Evolutionary conservation across 176 grass and related monocot genomes (phyloP).

Genomic region (Phragmites australis): DNA sequence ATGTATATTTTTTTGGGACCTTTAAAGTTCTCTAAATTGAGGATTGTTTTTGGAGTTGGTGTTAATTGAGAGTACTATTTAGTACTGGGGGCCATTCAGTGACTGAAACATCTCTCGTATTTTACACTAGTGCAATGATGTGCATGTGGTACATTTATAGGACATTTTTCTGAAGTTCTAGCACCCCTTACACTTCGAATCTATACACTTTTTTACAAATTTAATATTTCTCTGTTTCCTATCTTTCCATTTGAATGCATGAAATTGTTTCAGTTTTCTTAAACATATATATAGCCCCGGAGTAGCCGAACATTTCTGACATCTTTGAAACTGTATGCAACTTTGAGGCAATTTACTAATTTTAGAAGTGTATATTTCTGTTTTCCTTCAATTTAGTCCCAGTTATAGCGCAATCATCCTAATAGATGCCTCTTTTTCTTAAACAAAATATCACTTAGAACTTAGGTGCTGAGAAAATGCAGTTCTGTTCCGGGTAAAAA

Average conservation of each 20-base stretch:
- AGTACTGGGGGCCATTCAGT: conserved; percentile 21
- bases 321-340: no score
- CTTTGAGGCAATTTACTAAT: no score
- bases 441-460: no score
- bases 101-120: conserved; percentile 31
- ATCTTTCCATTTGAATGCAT: neutral
- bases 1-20: neutral
- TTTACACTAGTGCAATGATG: conserved; percentile 17
- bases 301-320: no score
- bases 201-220: neutral
- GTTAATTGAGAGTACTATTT: neutral
- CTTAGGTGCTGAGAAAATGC: no score
- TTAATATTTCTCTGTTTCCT: neutral
- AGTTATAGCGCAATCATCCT: no score
- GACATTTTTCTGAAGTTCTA: conserved; percentile 10
- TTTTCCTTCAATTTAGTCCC: no score
- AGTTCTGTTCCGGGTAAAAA: no score
- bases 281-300: no score
- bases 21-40: neutral
- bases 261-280: neutral
- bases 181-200: neutral
- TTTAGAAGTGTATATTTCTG: no score
- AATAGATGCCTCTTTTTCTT: no score
- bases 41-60: neutral
- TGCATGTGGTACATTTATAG: conserved; percentile 20